Conservation (phyloP, 768 basidiomycete genomes). For the Lactarius hatsudake region DNA sequence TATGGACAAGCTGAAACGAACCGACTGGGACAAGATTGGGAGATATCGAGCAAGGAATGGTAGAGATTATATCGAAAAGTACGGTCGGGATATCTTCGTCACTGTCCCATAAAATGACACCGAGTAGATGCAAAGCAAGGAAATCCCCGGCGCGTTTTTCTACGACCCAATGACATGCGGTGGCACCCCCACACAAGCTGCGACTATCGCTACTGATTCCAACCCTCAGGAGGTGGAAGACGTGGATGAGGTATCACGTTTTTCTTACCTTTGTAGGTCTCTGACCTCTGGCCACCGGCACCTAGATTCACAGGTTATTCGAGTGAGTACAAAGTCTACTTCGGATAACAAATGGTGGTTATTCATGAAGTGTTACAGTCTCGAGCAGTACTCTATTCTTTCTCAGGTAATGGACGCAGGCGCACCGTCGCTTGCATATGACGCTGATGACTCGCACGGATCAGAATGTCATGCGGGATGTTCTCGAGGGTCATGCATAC, state of each 20-base stretch:
- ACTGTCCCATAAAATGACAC: neutral
- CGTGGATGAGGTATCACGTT: constrained; percentile 17
- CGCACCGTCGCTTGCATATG: neutral
- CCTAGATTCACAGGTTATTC: constrained; percentile 11
- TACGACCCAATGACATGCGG: constrained; percentile 14
- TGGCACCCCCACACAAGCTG: neutral
- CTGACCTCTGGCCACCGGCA: neutral
- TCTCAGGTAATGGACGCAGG: constrained; percentile 10
- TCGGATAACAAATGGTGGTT: neutral
- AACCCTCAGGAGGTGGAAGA: neutral
- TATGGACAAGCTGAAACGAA: constrained; percentile 18
- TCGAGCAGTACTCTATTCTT: constrained; percentile 19
- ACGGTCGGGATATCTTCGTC: neutral
- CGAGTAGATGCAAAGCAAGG: constrained; percentile 18
- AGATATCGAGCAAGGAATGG: constrained; percentile 7
- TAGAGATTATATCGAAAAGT: constrained; percentile 6
- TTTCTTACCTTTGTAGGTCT: no score
- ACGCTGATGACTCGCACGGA: neutral
- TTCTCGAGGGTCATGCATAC: constrained; percentile 21
- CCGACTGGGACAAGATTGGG: constrained; percentile 15
- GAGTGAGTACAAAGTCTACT: constrained; percentile 12
- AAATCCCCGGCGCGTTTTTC: neutral
- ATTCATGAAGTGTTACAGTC: neutral
- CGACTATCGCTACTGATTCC: neutral
- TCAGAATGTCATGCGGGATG: constrained; percentile 13